Evolutionary conservation across 306 rosid genomes (phyloP).

Genomic region (Castanea crenata): DNA sequence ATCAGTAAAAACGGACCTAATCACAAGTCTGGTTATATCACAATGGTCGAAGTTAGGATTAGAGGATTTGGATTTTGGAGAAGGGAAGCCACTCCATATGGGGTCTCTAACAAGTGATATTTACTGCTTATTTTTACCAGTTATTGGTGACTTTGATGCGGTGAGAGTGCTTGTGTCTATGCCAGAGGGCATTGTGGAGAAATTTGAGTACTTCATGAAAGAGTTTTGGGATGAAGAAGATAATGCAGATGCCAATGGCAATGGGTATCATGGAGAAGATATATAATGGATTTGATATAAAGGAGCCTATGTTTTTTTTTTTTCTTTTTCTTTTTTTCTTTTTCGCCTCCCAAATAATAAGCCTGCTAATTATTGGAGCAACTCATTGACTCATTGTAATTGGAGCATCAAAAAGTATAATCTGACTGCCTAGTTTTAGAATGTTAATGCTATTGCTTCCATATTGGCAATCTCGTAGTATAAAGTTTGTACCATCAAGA

Average conservation of each 20-base stretch:
- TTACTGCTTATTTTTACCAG: slow-evolving; percentile 85
- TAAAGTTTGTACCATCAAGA: not conserved
- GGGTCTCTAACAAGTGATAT: slow-evolving; percentile 72
- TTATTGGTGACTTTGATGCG: slow-evolving; percentile 39
- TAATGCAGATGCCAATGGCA: slow-evolving; percentile 22
- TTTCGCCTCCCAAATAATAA: not conserved
- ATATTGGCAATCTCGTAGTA: not conserved
- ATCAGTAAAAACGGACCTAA: slow-evolving; percentile 50
- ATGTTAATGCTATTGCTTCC: not conserved
- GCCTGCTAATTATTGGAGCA: slow-evolving; percentile 3
- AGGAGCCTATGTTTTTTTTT: not conserved
- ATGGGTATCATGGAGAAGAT: slow-evolving; percentile 23
- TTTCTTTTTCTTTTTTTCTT: no score
- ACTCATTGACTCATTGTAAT: not conserved
- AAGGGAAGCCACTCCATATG: slow-evolving; percentile 68
- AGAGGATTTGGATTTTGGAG: slow-evolving; percentile 79
- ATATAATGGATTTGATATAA: slow-evolving; percentile 21
- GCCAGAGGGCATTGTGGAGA: slow-evolving; percentile 55
- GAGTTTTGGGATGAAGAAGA: slow-evolving; percentile 20
- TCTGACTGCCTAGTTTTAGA: not conserved
- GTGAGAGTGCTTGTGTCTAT: slow-evolving; percentile 70
- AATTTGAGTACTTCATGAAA: slow-evolving; percentile 49
- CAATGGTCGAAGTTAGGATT: slow-evolving; percentile 87
- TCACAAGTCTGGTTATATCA: slow-evolving; percentile 66
- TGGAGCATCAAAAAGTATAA: not conserved